phyloP scores from a whole-genome alignment of 331 rosid species.

The Acacia concinna region DNA sequence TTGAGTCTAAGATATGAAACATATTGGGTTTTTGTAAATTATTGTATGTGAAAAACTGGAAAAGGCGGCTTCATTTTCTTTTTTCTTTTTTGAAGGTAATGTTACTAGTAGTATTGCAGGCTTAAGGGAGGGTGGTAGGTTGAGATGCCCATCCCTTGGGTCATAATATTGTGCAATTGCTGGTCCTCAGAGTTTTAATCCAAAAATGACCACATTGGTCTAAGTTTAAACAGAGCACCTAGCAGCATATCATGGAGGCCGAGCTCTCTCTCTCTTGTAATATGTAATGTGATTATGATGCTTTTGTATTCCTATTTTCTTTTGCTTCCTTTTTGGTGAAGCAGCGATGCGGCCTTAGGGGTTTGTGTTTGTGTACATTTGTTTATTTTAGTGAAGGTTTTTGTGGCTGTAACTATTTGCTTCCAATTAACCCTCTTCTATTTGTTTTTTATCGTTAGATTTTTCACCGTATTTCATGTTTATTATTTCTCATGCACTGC shows the following conservation, averaged over 20 bases:
- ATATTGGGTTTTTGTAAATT: conserved; percentile 62
- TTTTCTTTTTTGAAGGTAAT: conserved; percentile 29
- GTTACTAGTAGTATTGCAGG: conserved; percentile 43
- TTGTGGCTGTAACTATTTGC: conserved; percentile 41
- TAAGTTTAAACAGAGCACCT: conserved; percentile 37
- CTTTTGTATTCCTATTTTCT: conserved; percentile 44
- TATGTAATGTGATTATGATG: conserved; percentile 40
- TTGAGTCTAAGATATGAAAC: conserved; percentile 37
- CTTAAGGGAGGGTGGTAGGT: conserved; percentile 65
- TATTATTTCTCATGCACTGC: not conserved
- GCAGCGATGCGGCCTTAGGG: conserved; percentile 54
- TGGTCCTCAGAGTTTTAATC: conserved; percentile 51
- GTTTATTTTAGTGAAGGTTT: conserved; percentile 54
- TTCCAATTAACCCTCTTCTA: not conserved
- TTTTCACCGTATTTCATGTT: not conserved
- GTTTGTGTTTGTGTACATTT: conserved; percentile 79
- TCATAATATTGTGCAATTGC: conserved; percentile 42
- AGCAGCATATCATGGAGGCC: conserved; percentile 20
- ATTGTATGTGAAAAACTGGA: conserved; percentile 53
- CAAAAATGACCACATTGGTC: conserved; percentile 54
- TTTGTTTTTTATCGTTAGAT: no score
- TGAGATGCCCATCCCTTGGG: conserved; percentile 66
- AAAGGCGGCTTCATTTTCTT: conserved; percentile 28
- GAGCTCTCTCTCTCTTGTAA: conserved; percentile 38
- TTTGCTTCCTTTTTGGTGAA: conserved; percentile 63